Conservation (phyloP, 2,329 filamentous ascomycete genomes). For the Ustilaginoidea virens region DNA sequence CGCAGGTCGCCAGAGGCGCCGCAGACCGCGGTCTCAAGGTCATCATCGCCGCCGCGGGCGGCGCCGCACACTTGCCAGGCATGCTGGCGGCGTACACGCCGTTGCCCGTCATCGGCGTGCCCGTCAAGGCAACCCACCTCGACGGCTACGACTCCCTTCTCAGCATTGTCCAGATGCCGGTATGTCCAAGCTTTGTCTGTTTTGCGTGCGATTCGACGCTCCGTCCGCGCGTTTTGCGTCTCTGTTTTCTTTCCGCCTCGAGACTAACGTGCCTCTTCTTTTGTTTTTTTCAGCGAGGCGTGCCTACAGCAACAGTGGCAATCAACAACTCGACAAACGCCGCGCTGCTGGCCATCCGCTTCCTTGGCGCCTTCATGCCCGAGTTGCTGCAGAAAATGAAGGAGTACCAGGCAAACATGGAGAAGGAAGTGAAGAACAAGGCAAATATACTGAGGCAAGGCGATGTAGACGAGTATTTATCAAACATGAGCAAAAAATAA, state of each 20-base stretch:
- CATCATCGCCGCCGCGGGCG: slow-evolving; percentile 62
- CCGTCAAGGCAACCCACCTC: slow-evolving; percentile 56
- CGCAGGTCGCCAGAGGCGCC: slow-evolving; percentile 46
- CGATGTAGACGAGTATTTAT: slow-evolving; percentile 40
- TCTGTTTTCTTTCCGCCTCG: background rate
- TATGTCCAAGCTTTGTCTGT: no score
- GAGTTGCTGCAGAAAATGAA: slow-evolving; percentile 42
- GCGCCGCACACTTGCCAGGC: slow-evolving; percentile 59
- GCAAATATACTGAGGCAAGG: slow-evolving; percentile 38
- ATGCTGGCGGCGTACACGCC: slow-evolving; percentile 58
- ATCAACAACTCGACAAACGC: slow-evolving; percentile 74
- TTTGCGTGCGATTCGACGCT: no score
- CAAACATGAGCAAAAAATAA: slow-evolving; percentile 16
- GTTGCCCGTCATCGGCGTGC: slow-evolving; percentile 63
- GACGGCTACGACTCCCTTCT: slow-evolving; percentile 58
- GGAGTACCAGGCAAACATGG: slow-evolving; percentile 46
- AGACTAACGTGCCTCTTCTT: background rate
- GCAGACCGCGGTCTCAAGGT: slow-evolving; percentile 52
- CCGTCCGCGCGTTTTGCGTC: background rate
- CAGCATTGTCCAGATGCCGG: slow-evolving; percentile 67
- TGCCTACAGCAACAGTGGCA: slow-evolving; percentile 60
- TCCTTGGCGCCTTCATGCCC: slow-evolving; percentile 43
- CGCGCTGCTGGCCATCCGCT: slow-evolving; percentile 53
- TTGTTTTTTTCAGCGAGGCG: slow-evolving; percentile 31
- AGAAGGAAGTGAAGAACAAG: slow-evolving; percentile 48